Base-by-base conservation (phyloP, 768 basidiomycete genomes). In the Pisolithus tinctorius region DNA sequence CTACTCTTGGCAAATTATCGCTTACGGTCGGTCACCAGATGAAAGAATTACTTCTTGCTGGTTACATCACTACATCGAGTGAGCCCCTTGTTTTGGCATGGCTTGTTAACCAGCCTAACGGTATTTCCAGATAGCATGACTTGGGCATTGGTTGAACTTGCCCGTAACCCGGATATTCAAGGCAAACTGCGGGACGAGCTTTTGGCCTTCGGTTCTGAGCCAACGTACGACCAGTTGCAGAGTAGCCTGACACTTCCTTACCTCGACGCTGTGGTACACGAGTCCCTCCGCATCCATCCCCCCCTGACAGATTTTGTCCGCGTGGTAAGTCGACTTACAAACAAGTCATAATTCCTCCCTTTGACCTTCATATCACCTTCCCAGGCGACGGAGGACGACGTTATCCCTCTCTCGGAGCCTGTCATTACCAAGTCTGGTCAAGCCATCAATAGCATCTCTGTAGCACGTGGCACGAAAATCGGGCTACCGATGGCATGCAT, bases 171-270 rank as follows among this genome's bases (percentile, higher is more conserved):
- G 1, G 61, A 69, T 39, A 53, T 50, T 29, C 67, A 69, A 47
- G 51, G 39, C 16, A 59, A 55, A 25, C 52, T 69, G 11, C 34
- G 34, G 13, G 34, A 34, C 34, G 34, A 34, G 13, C 34, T 34
- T 34, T 34, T 34, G 13, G 16, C 60, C 36, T 60, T 63, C 48
- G 46, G 36, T 45, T 46, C 53, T 4, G 72, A 74, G 45, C 68
- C 69, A n/a, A 67, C 68, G 3, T 75, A 68, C 66, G 71, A 75
- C 38, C 63, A 71, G 57, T 65, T 77, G 26, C 62, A 53, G 4
- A 60, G 55, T 52, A 63, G 38, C 46, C 56, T 73, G 26, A 34
- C 34, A 14, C 34, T 34, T 4, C 74, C 73, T n/a, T 72, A 69
- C 52, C 66, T 77, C 27, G 73, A 77, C 48, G 73, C 34, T 5